phyloP scores from a whole-genome alignment of 768 basidiomycete species.

The Trametes gibbosa region DNA sequence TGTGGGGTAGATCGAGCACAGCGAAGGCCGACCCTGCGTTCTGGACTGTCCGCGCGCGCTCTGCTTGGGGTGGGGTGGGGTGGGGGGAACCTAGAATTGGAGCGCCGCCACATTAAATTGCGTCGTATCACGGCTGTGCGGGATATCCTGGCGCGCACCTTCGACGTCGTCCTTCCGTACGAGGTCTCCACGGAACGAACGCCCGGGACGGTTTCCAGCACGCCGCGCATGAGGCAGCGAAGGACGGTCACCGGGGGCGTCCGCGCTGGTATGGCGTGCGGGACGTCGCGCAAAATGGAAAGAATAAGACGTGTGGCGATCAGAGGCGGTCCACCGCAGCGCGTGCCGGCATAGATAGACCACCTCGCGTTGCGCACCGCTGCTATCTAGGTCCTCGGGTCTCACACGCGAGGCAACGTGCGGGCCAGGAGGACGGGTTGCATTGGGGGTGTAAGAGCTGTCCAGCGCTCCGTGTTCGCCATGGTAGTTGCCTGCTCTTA shows the following conservation, averaged over 20 bases:
- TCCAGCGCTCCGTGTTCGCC: not conserved
- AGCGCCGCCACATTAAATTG: conserved; percentile 4
- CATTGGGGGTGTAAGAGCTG: not conserved
- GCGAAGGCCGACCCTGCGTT: conserved; percentile 7
- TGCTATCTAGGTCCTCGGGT: not conserved
- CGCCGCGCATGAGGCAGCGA: conserved; percentile 11
- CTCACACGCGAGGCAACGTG: not conserved
- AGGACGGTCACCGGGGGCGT: conserved; percentile 12
- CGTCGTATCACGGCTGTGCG: not conserved
- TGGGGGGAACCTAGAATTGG: not conserved
- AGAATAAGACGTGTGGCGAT: conserved; percentile 2
- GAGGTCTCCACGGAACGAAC: conserved; percentile 7
- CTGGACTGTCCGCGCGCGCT: not conserved
- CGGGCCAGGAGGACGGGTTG: no score
- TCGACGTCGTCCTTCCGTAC: not conserved
- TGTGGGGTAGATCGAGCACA: not conserved
- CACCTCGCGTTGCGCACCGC: not conserved
- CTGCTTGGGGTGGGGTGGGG: not conserved
- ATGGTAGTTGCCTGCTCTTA: not conserved
- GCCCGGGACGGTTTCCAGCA: conserved; percentile 10
- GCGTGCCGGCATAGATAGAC: conserved; percentile 4
- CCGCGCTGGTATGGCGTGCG: conserved; percentile 10
- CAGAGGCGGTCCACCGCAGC: conserved; percentile 2
- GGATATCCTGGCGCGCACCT: conserved; percentile 1
- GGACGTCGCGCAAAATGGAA: conserved; percentile 3